Conservation (phyloP, 73 alveolate genomes). For the Paramecium pentaurelia region DNA sequence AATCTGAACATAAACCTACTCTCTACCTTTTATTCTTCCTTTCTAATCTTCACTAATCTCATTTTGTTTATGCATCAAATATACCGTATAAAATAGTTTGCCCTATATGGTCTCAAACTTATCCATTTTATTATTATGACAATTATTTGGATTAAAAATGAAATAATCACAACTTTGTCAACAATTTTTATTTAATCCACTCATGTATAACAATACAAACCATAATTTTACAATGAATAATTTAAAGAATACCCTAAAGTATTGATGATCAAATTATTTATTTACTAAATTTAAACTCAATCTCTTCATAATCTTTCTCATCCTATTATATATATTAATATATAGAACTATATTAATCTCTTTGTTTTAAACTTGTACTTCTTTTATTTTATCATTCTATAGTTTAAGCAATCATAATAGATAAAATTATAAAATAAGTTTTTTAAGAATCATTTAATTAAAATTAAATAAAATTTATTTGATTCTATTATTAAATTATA, state of each 20-base stretch:
- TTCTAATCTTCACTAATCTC: background rate
- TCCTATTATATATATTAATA: no score
- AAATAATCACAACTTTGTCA: background rate
- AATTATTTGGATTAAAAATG: background rate
- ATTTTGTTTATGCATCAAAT: background rate
- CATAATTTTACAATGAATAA: background rate
- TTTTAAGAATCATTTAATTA: background rate
- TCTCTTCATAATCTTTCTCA: no score
- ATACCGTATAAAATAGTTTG: background rate
- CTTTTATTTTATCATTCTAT: background rate
- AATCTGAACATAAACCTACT: background rate
- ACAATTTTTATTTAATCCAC: background rate
- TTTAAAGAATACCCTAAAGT: background rate
- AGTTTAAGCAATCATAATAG: background rate
- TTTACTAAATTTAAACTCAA: no score
- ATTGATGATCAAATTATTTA: background rate
- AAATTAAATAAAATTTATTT: no score
- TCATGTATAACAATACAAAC: background rate
- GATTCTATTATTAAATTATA: background rate
- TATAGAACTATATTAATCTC: background rate
- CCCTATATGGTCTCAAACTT: background rate
- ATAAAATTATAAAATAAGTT: background rate
- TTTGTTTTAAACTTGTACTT: background rate
- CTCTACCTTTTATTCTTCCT: background rate
- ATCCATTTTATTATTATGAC: conserved; percentile 25